Evolutionary conservation across 2,329 filamentous ascomycete species (phyloP).

Genomic region (Bretziella fagacearum): DNA sequence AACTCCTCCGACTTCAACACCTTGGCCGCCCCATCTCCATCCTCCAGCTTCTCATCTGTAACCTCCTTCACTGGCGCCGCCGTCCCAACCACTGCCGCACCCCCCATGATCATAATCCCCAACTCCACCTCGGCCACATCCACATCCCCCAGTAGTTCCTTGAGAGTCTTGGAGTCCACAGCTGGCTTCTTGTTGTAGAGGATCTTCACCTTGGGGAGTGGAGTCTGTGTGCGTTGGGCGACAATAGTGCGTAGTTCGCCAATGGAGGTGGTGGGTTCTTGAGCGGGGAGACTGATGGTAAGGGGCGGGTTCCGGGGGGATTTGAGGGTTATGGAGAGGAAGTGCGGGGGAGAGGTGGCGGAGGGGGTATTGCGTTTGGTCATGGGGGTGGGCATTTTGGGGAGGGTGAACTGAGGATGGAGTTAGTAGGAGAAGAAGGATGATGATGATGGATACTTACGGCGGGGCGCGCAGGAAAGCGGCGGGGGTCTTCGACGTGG

Average conservation of each 20-base stretch:
- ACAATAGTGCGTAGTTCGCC: constrained; percentile 63
- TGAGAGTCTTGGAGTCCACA: constrained; percentile 56
- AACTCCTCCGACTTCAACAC: constrained; percentile 56
- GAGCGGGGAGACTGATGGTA: constrained; percentile 46
- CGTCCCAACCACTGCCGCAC: constrained; percentile 29
- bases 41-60: constrained; percentile 17
- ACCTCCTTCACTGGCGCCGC: constrained; percentile 20
- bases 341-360: constrained; percentile 15
- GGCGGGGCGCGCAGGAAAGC: constrained; percentile 57
- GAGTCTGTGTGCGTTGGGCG: constrained; percentile 42
- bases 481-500: constrained; percentile 73
- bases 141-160: constrained; percentile 49
- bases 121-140: constrained; percentile 38
- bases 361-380: constrained; percentile 26
- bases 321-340: constrained; percentile 41
- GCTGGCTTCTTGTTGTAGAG: constrained; percentile 78
- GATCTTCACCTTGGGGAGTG: constrained; percentile 68
- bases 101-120: constrained; percentile 74
- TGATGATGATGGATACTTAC: constrained; percentile 30
- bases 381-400: constrained; percentile 45
- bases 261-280: constrained; percentile 52
- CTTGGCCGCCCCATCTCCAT: constrained; percentile 34
- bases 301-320: constrained; percentile 61
- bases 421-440: constrained; percentile 3
- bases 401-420: constrained; percentile 47